These are phyloP conservation scores for Suhomyces bokatorum DNA, from an alignment of 1,139 yeast species.

Conservation along the genomic window DNA sequence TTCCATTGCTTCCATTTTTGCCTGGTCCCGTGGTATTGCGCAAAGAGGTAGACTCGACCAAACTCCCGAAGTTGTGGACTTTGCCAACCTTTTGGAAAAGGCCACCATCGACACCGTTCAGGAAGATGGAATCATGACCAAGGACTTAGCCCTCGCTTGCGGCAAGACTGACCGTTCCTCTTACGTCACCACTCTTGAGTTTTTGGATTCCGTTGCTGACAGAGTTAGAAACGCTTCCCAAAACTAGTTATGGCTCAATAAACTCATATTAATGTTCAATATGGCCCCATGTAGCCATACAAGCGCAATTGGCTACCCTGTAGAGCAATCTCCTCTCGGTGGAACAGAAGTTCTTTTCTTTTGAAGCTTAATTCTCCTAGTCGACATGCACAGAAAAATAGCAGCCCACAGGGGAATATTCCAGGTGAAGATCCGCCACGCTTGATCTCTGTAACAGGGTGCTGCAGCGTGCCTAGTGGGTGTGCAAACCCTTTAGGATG, in stretches of 20 bases:
- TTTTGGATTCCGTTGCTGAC: constrained; percentile 71
- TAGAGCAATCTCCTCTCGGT: background rate
- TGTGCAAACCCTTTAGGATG: no score
- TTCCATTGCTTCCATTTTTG: constrained; percentile 96
- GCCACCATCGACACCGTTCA: constrained; percentile 87
- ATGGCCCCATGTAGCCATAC: no score
- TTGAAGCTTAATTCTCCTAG: background rate
- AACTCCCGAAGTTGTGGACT: constrained; percentile 79
- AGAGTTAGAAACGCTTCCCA: constrained; percentile 28
- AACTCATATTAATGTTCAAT: background rate
- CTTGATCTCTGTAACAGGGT: no score
- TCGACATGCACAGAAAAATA: background rate
- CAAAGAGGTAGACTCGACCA: constrained; percentile 88
- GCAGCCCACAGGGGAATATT: background rate
- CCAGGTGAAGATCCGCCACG: background rate
- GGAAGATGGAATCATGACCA: constrained; percentile 87
- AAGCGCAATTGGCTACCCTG: no score
- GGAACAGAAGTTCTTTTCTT: background rate
- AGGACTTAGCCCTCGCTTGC: constrained; percentile 86
- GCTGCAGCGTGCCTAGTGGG: no score
- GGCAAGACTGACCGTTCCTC: constrained; percentile 80
- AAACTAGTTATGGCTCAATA: constrained; percentile 3
- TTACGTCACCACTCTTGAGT: constrained; percentile 89
- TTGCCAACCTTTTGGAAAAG: constrained; percentile 75
- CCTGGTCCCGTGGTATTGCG: constrained; percentile 91